Evolutionary conservation across 1,284 basidiomycete genomes (phyloP), one percentile per base, ranked within the genome.

Genomic region (Xerocomus amazonicus): DNA sequence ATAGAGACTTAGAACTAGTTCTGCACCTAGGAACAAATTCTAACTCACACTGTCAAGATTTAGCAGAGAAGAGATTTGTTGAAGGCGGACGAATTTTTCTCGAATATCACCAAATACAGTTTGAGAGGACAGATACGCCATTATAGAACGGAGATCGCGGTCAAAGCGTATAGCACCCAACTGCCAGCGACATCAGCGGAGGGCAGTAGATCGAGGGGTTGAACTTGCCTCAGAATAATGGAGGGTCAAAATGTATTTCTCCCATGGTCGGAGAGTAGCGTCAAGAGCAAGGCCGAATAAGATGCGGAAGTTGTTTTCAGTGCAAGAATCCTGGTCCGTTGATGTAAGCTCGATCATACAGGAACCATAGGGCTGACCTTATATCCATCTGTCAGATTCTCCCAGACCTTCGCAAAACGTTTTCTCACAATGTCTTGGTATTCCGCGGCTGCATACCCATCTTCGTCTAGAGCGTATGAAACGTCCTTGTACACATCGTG

Each of bases 131-230:
- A 99, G 78, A 68, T 90, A 93, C 3, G 83, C 79, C 12, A 83
- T 84, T 52, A 98, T 80, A 2, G 89, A 81, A 32, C 97, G 80
- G 35, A 99, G 72, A 66, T 99, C 97, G 28, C 90, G 84, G 63
- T 99, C 97, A 66, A 97, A 97, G 13, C 93, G 88, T 53, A 99
- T 87, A 3, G 95, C 95, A n/a, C 97, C 97, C 45, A 98, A 80
- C 90, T 97, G 57, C 34, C 16, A 38, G 44, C 47, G 12, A 23
- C 6, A n/a, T 67, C 38, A 56, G 50, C 6, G 12, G 33, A 17
- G 57, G 43, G 23, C 17, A 40, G 12, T 17, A n/a, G 6, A 31
- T 35, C 47, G 9, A 6, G 39, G 8, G 9, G 43, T 32, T 23
- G 43, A 53, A 57, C 74, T 37, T 57, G 88, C 91, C 78, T 98